Conservation (phyloP, 2,329 filamentous ascomycete species). For the Neophaeococcomyces mojaviensis region DNA sequence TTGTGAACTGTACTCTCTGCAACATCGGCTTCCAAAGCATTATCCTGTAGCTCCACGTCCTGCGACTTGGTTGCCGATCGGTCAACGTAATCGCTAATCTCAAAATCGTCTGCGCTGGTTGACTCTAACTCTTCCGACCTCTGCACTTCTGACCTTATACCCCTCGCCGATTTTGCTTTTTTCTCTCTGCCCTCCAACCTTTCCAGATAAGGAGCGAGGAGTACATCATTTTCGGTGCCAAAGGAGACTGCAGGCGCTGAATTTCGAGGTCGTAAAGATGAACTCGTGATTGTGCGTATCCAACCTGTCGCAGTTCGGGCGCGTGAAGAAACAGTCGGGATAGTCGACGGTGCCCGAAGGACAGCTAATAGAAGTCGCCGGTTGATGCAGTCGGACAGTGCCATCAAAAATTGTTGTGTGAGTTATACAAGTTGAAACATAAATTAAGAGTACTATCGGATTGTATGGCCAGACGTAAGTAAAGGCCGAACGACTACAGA, state of each 20-base stretch:
- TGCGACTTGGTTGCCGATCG: neutral
- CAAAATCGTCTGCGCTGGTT: neutral
- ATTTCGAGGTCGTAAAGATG: neutral
- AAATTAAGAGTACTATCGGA: too few relatives aligned
- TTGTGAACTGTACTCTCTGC: too few relatives aligned
- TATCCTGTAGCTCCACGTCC: neutral
- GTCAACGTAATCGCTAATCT: slow-evolving; percentile 6
- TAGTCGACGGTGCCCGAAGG: neutral
- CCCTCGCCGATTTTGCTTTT: neutral
- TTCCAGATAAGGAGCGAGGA: neutral
- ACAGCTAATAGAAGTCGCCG: neutral
- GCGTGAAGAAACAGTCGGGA: neutral
- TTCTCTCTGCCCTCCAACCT: neutral
- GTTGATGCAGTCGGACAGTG: neutral
- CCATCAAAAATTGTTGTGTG: neutral
- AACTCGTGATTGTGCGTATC: slow-evolving; percentile 3
- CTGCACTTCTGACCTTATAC: neutral
- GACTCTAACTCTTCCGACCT: neutral
- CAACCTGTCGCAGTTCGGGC: neutral
- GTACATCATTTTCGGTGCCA: slow-evolving; percentile 1
- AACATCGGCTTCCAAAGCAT: neutral
- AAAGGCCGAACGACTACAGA: too few relatives aligned
- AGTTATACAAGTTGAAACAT: too few relatives aligned
- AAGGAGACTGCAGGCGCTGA: neutral
- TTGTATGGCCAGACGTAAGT: too few relatives aligned